Percentiles rank a stretch among this genome's conserved stretches.
phyloP scores from a whole-genome alignment of 2,329 filamentous ascomycete genomes.

The Ophiocordyceps robertsii region DNA sequence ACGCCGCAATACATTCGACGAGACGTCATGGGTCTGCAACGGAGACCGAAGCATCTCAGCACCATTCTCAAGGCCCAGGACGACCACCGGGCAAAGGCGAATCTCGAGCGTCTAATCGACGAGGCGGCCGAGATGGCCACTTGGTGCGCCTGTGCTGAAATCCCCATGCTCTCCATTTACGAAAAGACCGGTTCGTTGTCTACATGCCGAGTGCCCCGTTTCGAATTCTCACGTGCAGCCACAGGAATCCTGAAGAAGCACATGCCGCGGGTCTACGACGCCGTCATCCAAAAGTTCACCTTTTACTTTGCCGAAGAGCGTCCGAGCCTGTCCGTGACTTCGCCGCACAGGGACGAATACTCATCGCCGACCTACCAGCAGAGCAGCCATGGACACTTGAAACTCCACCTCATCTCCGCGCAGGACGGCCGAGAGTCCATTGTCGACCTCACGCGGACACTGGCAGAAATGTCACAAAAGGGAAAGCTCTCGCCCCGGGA shows the following conservation, averaged over 20 bases:
- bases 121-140: constrained; percentile 85
- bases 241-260: constrained; percentile 79
- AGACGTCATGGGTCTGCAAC: constrained; percentile 63
- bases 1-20: constrained; percentile 85
- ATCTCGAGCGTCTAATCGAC: constrained; percentile 72
- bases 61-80: constrained; percentile 68
- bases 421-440: constrained; percentile 88
- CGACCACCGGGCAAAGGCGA: constrained; percentile 54
- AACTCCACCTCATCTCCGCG: constrained; percentile 67
- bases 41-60: constrained; percentile 75
- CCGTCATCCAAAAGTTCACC: constrained; percentile 65
- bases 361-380: constrained; percentile 13
- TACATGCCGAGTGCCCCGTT: too few relatives aligned
- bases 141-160: constrained; percentile 84
- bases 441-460: constrained; percentile 86
- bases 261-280: constrained; percentile 70
- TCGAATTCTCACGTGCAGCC: not conserved
- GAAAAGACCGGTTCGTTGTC: constrained; percentile 63
- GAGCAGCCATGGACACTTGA: constrained; percentile 27
- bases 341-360: constrained; percentile 26
- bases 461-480: constrained; percentile 88
- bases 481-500: constrained; percentile 70
- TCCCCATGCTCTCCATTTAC: constrained; percentile 79
- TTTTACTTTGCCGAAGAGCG: constrained; percentile 74
- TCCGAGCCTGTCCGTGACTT: constrained; percentile 49